Percentiles rank a stretch among this genome's conserved stretches.
Evolutionary conservation across 306 rosid genomes (phyloP).

Genomic region (Spatholobus suberectus): DNA sequence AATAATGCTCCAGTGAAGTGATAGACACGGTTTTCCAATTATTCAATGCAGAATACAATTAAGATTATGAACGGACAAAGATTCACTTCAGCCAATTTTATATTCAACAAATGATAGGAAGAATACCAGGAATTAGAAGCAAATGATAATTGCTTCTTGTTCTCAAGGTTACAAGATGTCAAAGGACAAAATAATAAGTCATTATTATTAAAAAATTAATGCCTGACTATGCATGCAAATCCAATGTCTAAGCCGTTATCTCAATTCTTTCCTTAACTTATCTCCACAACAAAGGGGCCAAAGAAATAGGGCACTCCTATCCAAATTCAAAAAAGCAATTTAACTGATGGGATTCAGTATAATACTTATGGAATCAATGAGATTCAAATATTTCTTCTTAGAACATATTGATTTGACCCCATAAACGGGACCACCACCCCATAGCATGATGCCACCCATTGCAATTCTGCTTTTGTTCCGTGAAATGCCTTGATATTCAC

Average conservation of each 20-base stretch:
- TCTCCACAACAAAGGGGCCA: not conserved
- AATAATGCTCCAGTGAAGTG: conserved; percentile 1
- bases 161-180: conserved; percentile 18
- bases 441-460: not conserved
- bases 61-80: conserved; percentile 1
- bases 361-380: not conserved
- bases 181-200: conserved; percentile 10
- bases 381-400: not conserved
- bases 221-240: conserved; percentile 10
- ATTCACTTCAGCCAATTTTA: conserved; percentile 14
- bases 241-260: not conserved
- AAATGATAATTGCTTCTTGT: conserved; percentile 1
- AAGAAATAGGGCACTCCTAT: not conserved
- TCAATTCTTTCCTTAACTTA: not conserved
- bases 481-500: not conserved
- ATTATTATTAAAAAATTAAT: not conserved
- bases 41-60: not conserved
- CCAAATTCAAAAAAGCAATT: not conserved
- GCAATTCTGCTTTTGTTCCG: not conserved
- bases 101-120: conserved; percentile 13
- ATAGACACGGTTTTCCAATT: not conserved
- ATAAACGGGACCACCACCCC: not conserved
- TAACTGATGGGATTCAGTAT: not conserved
- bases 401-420: not conserved
- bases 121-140: not conserved